phyloP scores from a whole-genome alignment of 1,284 basidiomycete genomes.

The Cryptococcus sp. region DNA sequence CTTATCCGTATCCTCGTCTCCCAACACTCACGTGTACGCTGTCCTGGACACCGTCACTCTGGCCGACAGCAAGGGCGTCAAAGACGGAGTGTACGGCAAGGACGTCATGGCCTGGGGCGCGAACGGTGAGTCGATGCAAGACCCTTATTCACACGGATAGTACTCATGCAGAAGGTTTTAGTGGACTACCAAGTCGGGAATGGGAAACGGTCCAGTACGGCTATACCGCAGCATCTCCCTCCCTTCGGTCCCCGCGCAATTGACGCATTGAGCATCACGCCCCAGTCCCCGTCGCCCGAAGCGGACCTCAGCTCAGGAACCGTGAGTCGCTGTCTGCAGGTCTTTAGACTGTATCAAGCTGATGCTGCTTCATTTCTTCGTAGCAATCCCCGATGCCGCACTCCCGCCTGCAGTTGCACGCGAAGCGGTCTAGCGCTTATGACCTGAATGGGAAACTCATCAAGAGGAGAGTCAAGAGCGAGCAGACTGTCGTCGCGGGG shows the following conservation, averaged over 20 bases:
- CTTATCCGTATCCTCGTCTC: conserved; percentile 66
- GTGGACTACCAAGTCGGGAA: conserved; percentile 80
- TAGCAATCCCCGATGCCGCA: conserved; percentile 53
- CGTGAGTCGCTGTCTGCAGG: conserved; percentile 17
- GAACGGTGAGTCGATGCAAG: conserved; percentile 39
- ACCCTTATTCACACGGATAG: not conserved
- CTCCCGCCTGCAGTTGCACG: conserved; percentile 53
- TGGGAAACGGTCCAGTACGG: conserved; percentile 73
- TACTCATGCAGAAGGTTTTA: conserved; percentile 10
- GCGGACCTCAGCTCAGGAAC: conserved; percentile 32
- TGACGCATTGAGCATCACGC: conserved; percentile 15
- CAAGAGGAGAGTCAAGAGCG: conserved; percentile 66
- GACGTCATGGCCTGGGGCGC: conserved; percentile 61
- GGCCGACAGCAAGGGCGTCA: conserved; percentile 53
- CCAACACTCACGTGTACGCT: conserved; percentile 75
- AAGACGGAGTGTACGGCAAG: conserved; percentile 54
- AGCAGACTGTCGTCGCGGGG: conserved; percentile 65
- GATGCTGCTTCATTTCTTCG: conserved; percentile 8
- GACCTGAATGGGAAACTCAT: conserved; percentile 69
- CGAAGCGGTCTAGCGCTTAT: conserved; percentile 57
- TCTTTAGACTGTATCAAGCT: not conserved
- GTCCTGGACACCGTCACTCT: conserved; percentile 67
- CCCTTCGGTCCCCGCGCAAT: conserved; percentile 56
- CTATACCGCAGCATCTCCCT: conserved; percentile 65
- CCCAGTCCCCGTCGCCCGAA: conserved; percentile 14